phyloP scores from a whole-genome alignment of 116 monocot species.

The Zostera marina region DNA sequence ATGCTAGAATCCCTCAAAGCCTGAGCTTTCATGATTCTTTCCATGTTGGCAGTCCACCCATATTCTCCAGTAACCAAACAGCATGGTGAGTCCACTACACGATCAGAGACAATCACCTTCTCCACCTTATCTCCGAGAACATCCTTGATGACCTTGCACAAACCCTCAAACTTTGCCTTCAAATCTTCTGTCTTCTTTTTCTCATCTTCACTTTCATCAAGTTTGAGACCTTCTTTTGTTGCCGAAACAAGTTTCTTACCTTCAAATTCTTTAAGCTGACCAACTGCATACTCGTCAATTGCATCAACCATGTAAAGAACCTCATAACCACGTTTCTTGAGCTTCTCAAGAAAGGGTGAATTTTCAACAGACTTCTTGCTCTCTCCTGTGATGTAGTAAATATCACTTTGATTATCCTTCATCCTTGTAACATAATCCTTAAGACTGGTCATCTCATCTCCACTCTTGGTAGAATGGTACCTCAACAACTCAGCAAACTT shows the following conservation, averaged over 20 bases:
- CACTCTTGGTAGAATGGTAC: conserved; percentile 19
- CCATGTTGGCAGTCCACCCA: conserved; percentile 28
- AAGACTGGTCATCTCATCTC: conserved; percentile 19
- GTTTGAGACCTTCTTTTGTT: conserved; percentile 25
- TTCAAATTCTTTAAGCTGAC: conserved; percentile 24
- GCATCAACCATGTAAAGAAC: conserved; percentile 37
- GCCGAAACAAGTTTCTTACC: conserved; percentile 29
- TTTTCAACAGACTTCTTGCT: conserved; percentile 38
- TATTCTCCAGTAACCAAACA: conserved; percentile 22
- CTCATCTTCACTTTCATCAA: conserved; percentile 26
- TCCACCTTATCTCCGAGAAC: conserved; percentile 22
- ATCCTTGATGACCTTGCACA: conserved; percentile 28
- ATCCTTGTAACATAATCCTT: conserved; percentile 20
- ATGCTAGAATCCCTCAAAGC: conserved; percentile 19
- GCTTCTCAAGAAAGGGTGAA: conserved; percentile 21
- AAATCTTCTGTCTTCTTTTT: conserved; percentile 18
- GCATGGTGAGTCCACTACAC: conserved; percentile 28
- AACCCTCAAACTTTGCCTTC: conserved; percentile 18
- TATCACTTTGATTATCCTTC: conserved; percentile 23
- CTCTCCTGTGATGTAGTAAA: conserved; percentile 32
- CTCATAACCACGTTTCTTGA: conserved; percentile 27
- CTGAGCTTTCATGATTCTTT: conserved; percentile 26
- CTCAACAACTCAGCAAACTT: conserved; percentile 17
- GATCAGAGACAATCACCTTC: conserved; percentile 27
- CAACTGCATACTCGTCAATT: conserved; percentile 23